phyloP scores from a whole-genome alignment of 345 rosid genomes.

The Chamaenerion angustifolium region DNA sequence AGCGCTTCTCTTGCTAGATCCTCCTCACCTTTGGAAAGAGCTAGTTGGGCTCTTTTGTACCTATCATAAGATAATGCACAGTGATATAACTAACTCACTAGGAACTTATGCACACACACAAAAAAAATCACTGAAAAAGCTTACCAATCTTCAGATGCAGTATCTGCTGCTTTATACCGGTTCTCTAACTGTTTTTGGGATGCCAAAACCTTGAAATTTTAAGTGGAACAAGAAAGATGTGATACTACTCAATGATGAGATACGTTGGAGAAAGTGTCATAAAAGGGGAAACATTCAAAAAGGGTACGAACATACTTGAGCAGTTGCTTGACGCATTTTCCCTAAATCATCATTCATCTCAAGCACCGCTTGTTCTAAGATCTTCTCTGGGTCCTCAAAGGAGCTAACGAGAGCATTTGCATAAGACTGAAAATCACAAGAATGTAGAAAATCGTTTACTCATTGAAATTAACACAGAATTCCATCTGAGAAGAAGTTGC shows the following conservation, averaged over 20 bases:
- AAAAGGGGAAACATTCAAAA: constrained; percentile 5
- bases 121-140: background rate
- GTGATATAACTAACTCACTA: constrained; percentile 1
- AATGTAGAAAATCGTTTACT: background rate
- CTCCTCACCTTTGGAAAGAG: constrained; percentile 66
- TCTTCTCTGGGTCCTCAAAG: constrained; percentile 74
- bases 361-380: constrained; percentile 58
- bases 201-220: constrained; percentile 43
- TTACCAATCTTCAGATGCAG: constrained; percentile 70
- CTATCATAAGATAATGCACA: constrained; percentile 18
- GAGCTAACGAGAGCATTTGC: constrained; percentile 50
- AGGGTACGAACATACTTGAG: constrained; percentile 28
- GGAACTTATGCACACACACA: background rate
- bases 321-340: constrained; percentile 79
- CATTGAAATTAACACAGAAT: background rate
- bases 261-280: background rate
- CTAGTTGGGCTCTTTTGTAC: constrained; percentile 67
- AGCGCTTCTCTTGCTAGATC: constrained; percentile 80
- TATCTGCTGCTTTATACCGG: constrained; percentile 49
- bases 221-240: background rate
- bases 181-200: constrained; percentile 66
- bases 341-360: constrained; percentile 68
- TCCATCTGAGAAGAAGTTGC: background rate
- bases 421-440: constrained; percentile 37
- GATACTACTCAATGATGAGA: no score